Evolutionary conservation across 257 asterid species (phyloP), one percentile per base, ranked within the genome.

Genomic region (Solanum dulcamara): DNA sequence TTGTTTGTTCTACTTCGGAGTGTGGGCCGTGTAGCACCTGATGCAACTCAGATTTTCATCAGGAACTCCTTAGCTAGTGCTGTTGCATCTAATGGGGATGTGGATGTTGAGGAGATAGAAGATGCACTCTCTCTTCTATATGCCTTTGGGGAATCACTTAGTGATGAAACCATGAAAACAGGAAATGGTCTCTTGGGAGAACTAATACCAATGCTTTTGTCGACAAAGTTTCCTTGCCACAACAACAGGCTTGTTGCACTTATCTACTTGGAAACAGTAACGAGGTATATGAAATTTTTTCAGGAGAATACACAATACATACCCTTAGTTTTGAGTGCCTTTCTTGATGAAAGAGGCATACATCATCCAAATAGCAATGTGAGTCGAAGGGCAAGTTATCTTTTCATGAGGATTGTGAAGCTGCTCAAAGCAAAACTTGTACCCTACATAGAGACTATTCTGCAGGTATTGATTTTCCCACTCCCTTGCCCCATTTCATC

Each of bases 271-370:
- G 98, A 97, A 35, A 93, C 98, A 35, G 89, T 97, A 86, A 89
- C 98, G 10, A 93, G 98, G 91, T 97, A 93, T 72, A 88, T 92
- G 90, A 95, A 94, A 84, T 95, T 93, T 85, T 92, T 97, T 84
- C 90, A 88, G 46, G 98, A 94, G 90, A 95, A 93, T 89, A 92
- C 93, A 50, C 98, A 93, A 85, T 94, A 91, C 87, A 88, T 97
- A 87, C 99, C 95, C 79, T 84, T 89, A 66, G 97, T 91, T 77
- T 84, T 97, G 86, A 68, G 90, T 75, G 97, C 97, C 85, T 97
- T 95, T 90, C 98, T 97, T 50, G 99, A 97, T 86, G 98, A 94
- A 93, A 92, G 99, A 89, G 99, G 99, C 84, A 89, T 95, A 89
- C 97, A 93, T 88, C 99, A 97, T 87, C 94, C 98, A 40, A 95